These are phyloP conservation scores for Euphorbia corollata DNA, from an alignment of 441 rosid species.

Conservation along the genomic window DNA sequence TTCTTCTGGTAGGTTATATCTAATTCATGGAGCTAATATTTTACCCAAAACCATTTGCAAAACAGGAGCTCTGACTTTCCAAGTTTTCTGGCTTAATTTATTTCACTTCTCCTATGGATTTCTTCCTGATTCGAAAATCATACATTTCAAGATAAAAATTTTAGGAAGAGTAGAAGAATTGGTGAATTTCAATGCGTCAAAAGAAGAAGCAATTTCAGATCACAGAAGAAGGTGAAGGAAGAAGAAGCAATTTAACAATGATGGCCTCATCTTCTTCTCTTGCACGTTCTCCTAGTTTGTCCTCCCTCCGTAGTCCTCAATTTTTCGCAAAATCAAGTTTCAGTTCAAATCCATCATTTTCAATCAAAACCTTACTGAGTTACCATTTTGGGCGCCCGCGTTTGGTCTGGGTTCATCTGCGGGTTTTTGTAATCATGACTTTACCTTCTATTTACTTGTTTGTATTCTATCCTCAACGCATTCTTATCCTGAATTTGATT, in stretches of 20 bases:
- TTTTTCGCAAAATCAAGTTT: neutral
- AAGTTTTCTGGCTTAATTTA: neutral
- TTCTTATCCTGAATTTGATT: constrained; percentile 52
- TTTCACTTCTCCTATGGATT: neutral
- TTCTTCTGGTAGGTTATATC: too few species aligned
- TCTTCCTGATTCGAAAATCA: neutral
- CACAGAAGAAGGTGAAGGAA: constrained; percentile 32
- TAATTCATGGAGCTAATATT: too few species aligned
- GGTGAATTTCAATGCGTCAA: neutral
- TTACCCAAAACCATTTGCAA: neutral
- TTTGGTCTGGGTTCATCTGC: constrained; percentile 45
- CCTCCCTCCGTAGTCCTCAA: constrained; percentile 22
- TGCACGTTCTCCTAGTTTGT: constrained; percentile 26
- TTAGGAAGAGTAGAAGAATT: neutral
- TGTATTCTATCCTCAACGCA: constrained; percentile 50
- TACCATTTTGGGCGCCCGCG: constrained; percentile 45
- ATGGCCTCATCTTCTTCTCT: constrained; percentile 22
- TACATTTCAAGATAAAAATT: neutral
- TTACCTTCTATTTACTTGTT: constrained; percentile 54
- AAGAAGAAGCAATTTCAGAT: constrained; percentile 64
- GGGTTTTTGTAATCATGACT: constrained; percentile 41
- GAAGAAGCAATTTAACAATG: constrained; percentile 45
- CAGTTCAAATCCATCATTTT: constrained; percentile 25
- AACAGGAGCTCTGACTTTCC: too few species aligned
- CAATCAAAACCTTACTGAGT: constrained; percentile 30